A percentile compares a stretch with the other conserved stretches of the same genome.
Conservation (phyloP, 371 early-diverging fungal genomes). For the Mortierella sp. region DNA sequence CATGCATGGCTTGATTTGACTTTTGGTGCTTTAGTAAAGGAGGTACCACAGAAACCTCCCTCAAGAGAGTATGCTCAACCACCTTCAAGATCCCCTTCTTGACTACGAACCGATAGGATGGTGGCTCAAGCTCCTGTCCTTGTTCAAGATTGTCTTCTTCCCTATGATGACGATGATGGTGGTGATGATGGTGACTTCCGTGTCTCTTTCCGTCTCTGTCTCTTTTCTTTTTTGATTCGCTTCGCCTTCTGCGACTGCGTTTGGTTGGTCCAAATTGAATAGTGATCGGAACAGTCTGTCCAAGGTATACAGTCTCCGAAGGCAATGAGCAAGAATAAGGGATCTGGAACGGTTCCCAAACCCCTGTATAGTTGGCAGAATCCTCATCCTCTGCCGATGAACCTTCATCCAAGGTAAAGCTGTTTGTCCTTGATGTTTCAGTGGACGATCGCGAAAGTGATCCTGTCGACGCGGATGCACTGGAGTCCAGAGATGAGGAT, state of each 20-base stretch:
- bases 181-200: background rate
- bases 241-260: slow-evolving; percentile 3
- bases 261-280: slow-evolving; percentile 45
- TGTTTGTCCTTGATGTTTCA: background rate
- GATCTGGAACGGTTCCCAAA: slow-evolving; percentile 53
- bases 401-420: background rate
- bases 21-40: slow-evolving; percentile 3
- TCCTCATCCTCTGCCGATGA: slow-evolving; percentile 9
- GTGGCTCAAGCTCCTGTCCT: background rate
- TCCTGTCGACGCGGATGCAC: slow-evolving; percentile 1
- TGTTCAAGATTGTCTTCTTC: background rate
- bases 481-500: background rate
- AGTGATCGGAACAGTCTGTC: slow-evolving; percentile 37
- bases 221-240: background rate
- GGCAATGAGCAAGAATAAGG: slow-evolving; percentile 42
- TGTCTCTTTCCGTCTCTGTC: background rate
- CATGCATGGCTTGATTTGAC: background rate
- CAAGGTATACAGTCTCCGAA: slow-evolving; percentile 40
- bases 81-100: slow-evolving; percentile 46
- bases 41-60: slow-evolving; percentile 27
- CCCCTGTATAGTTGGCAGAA: slow-evolving; percentile 44
- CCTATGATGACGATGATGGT: slow-evolving; percentile 3
- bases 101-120: slow-evolving; percentile 31
- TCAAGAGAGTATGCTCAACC: slow-evolving; percentile 44
- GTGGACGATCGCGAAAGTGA: slow-evolving; percentile 1